Percentiles rank a stretch among this genome's conserved stretches.
These are phyloP conservation scores for Leccinellum rugosiceps DNA, from an alignment of 768 basidiomycete genomes.

Conservation along the genomic window DNA sequence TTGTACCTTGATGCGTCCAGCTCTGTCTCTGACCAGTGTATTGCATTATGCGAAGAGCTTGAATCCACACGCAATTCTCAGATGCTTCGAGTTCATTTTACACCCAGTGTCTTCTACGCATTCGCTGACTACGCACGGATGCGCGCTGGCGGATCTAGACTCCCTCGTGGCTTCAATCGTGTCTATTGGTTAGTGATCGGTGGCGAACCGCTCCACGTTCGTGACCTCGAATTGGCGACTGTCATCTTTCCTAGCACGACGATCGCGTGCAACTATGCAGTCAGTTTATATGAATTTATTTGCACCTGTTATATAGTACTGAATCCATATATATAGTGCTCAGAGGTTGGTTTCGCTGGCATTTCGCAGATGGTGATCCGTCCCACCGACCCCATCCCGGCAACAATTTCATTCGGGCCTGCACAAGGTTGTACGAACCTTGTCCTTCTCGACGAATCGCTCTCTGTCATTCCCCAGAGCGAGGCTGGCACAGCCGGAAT, in stretches of 20 bases:
- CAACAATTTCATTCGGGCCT: constrained; percentile 9
- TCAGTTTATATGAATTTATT: background rate
- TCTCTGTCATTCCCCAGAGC: constrained; percentile 6
- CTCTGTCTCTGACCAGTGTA: constrained; percentile 10
- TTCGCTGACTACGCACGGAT: constrained; percentile 13
- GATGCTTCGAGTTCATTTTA: constrained; percentile 13
- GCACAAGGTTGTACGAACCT: constrained; percentile 10
- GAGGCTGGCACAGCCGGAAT: constrained; percentile 6
- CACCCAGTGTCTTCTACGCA: constrained; percentile 15
- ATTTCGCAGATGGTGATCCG: constrained; percentile 13
- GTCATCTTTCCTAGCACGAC: constrained; percentile 11
- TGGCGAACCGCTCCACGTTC: constrained; percentile 9
- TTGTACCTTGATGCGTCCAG: constrained; percentile 9
- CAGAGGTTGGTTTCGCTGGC: constrained; percentile 15
- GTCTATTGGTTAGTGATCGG: constrained; percentile 18
- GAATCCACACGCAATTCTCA: constrained; percentile 13
- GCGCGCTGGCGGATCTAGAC: constrained; percentile 7
- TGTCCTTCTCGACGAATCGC: constrained; percentile 13
- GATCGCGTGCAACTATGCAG: constrained; percentile 15
- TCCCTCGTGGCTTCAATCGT: constrained; percentile 16
- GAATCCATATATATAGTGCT: constrained; percentile 2
- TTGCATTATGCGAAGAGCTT: constrained; percentile 9
- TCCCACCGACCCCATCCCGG: constrained; percentile 13
- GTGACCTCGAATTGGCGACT: constrained; percentile 12
- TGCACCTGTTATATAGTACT: background rate